phyloP scores from a whole-genome alignment of 768 basidiomycete species.

The Termitomyces sp. region DNA sequence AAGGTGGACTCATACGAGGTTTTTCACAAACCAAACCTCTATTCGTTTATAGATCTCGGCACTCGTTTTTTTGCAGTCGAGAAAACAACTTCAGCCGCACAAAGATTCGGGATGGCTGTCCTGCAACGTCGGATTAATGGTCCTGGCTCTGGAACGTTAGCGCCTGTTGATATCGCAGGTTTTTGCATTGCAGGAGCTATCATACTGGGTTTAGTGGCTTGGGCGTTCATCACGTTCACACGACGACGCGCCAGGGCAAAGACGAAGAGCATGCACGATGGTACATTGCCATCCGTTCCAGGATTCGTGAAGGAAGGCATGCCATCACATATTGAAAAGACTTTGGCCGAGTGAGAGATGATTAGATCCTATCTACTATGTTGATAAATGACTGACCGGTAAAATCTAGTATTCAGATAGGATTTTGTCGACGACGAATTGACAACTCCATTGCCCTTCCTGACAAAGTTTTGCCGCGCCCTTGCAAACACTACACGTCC shows the following conservation, averaged over 20 bases:
- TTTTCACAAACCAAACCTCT: not conserved
- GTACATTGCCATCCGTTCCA: slow-evolving; percentile 47
- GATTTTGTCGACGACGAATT: slow-evolving; percentile 41
- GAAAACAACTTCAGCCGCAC: not conserved
- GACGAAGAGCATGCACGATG: slow-evolving; percentile 33
- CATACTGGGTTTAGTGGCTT: slow-evolving; percentile 34
- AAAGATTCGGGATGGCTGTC: slow-evolving; percentile 15
- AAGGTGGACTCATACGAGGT: not conserved
- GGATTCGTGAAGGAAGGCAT: slow-evolving; percentile 39
- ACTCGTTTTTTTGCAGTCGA: not conserved
- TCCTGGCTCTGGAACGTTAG: slow-evolving; percentile 10
- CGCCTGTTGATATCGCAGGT: slow-evolving; percentile 45
- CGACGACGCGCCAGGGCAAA: slow-evolving; percentile 37
- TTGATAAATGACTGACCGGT: not conserved
- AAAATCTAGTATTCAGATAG: not conserved
- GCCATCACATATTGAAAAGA: not conserved
- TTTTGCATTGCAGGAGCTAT: slow-evolving; percentile 45
- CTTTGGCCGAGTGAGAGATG: not conserved
- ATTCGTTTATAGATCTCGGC: slow-evolving; percentile 5
- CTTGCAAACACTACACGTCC: slow-evolving; percentile 23
- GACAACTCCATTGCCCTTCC: slow-evolving; percentile 52
- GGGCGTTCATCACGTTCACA: slow-evolving; percentile 39
- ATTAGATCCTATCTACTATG: too few species aligned
- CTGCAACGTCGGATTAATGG: slow-evolving; percentile 15
- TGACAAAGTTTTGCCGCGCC: slow-evolving; percentile 38